A percentile compares a stretch with the other conserved stretches of the same genome.
Evolutionary conservation across 2,329 filamentous ascomycete genomes (phyloP).

Genomic region (Nigrospora osmanthi): DNA sequence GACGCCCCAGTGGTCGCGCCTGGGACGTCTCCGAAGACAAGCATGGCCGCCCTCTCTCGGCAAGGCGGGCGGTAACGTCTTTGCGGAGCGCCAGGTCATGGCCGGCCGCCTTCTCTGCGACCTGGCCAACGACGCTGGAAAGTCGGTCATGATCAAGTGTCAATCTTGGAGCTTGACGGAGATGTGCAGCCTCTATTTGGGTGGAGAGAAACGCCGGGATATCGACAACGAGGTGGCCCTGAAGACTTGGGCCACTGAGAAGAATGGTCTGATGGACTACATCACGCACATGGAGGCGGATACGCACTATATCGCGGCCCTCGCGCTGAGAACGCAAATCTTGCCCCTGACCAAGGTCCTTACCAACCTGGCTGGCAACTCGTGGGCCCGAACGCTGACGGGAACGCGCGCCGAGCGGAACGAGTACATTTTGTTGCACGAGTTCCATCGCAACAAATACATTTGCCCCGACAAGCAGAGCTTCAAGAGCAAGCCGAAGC

Average conservation of each 20-base stretch:
- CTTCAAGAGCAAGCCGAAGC: slow-evolving; percentile 66
- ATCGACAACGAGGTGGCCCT: slow-evolving; percentile 83
- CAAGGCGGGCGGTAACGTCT: slow-evolving; percentile 82
- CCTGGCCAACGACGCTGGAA: slow-evolving; percentile 91
- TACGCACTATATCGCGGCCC: slow-evolving; percentile 89
- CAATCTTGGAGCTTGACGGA: slow-evolving; percentile 97
- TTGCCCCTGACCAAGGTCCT: slow-evolving; percentile 89
- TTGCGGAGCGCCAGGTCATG: slow-evolving; percentile 84
- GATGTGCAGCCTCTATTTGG: slow-evolving; percentile 89
- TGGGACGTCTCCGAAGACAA: slow-evolving; percentile 75
- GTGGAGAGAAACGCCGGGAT: slow-evolving; percentile 64
- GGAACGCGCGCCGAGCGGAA: slow-evolving; percentile 96
- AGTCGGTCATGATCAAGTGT: slow-evolving; percentile 94
- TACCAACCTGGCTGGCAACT: slow-evolving; percentile 95
- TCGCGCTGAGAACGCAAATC: slow-evolving; percentile 85
- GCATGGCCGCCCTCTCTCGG: slow-evolving; percentile 85
- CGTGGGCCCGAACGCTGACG: slow-evolving; percentile 91
- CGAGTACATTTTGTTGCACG: slow-evolving; percentile 97
- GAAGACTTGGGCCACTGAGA: slow-evolving; percentile 77
- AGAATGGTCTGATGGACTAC: slow-evolving; percentile 85
- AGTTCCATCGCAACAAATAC: slow-evolving; percentile 94
- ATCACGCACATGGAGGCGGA: slow-evolving; percentile 90
- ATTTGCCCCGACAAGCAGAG: slow-evolving; percentile 94
- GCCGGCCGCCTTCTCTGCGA: slow-evolving; percentile 88
- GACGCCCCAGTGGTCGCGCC: slow-evolving; percentile 87